Evolutionary conservation across 2,329 filamentous ascomycete species (phyloP).

Genomic region (Ampelomyces quisqualis): DNA sequence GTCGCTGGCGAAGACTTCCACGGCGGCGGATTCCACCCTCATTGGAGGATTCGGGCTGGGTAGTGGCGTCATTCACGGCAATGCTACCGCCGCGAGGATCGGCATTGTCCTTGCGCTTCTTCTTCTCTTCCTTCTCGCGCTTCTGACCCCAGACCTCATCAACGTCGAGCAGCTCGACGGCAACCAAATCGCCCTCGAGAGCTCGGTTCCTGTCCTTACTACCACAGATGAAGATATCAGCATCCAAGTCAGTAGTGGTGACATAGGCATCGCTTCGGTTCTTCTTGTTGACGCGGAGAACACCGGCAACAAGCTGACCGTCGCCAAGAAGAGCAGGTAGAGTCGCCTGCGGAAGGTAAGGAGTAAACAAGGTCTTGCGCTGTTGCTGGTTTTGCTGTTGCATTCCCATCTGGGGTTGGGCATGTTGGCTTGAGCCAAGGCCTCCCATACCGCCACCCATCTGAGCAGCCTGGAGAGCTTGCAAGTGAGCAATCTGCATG

Average conservation of each 20-base stretch:
- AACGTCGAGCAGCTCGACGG: conserved; percentile 92
- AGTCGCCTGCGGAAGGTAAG: conserved; percentile 92
- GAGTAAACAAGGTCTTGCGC: conserved; percentile 97
- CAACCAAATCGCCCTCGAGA: conserved; percentile 92
- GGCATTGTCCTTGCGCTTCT: conserved; percentile 98
- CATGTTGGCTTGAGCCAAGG: conserved; percentile 69
- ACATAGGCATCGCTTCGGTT: conserved; percentile 98
- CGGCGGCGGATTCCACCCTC: conserved; percentile 89
- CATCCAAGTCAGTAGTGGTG: conserved; percentile 89
- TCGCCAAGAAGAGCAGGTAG: conserved; percentile 86
- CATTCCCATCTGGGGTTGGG: conserved; percentile 60
- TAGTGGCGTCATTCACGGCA: conserved; percentile 64
- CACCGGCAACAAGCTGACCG: conserved; percentile 92
- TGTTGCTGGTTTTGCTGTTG: conserved; percentile 84
- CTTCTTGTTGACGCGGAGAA: conserved; percentile 98
- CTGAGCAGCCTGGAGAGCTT: conserved; percentile 87
- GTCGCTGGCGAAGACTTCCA: conserved; percentile 92
- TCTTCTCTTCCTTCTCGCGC: conserved; percentile 99
- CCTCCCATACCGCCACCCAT: conserved; percentile 72
- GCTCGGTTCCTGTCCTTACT: conserved; percentile 98
- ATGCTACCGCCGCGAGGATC: conserved; percentile 81
- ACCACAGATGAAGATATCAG: conserved; percentile 98
- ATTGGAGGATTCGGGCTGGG: conserved; percentile 58
- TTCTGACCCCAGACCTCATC: conserved; percentile 99
- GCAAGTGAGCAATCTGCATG: conserved; percentile 84